Conservation (phyloP, 108 stramenopile species). For the Cyclotella cryptica region DNA sequence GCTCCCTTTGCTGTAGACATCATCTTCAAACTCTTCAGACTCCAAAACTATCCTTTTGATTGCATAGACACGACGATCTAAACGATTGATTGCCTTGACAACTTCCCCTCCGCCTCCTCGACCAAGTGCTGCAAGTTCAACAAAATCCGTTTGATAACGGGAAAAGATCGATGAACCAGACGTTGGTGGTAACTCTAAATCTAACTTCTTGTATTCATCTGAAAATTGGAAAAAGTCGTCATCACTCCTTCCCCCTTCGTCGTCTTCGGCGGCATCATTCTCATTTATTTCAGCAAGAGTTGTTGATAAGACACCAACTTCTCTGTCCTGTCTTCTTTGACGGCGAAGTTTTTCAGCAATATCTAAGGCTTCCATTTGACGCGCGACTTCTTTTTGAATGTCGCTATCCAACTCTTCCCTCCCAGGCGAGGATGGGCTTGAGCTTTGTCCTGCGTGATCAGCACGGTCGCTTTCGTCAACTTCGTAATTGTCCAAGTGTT, state of each 20-base stretch:
- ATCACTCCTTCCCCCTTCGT: conserved; percentile 43
- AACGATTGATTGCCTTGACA: conserved; percentile 78
- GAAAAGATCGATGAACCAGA: conserved; percentile 23
- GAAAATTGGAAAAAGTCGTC: conserved; percentile 18
- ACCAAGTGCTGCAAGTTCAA: conserved; percentile 80
- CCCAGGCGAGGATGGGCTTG: not conserved
- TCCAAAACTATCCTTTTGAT: conserved; percentile 82
- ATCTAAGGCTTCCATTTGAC: conserved; percentile 58
- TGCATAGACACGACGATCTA: conserved; percentile 83
- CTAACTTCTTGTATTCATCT: conserved; percentile 21
- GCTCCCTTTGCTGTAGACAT: not conserved
- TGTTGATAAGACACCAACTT: not conserved
- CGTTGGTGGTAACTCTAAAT: conserved; percentile 12
- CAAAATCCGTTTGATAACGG: conserved; percentile 80
- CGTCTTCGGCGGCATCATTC: conserved; percentile 49
- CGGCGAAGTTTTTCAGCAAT: conserved; percentile 39
- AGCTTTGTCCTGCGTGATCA: conserved; percentile 1
- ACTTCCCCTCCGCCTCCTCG: conserved; percentile 88
- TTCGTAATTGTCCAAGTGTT: conserved; percentile 22
- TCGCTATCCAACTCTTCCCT: conserved; percentile 34
- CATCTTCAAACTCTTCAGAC: conserved; percentile 54
- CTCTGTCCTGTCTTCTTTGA: conserved; percentile 14
- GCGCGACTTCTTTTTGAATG: conserved; percentile 54
- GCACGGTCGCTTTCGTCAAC: conserved; percentile 4
- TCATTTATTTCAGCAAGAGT: conserved; percentile 40